Base-by-base conservation (phyloP, 805 yeast genomes). In the Zygotorulaspora danielsina region DNA sequence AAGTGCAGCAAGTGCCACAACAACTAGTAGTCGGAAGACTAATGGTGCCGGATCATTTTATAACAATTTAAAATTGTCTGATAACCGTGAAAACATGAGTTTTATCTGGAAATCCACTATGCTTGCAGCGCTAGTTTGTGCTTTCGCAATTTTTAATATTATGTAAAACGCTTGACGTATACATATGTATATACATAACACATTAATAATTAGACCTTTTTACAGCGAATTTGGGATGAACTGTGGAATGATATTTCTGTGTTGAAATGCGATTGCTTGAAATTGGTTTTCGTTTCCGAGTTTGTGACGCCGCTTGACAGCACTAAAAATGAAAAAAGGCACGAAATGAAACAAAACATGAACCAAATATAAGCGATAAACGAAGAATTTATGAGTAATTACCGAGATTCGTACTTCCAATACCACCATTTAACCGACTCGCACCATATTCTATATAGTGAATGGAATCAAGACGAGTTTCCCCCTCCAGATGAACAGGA, bases 391-490 rank as follows among this genome's bases (percentile, higher is more conserved):
- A 44, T 44, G 47, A 39, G 47, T 16, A 35, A 37, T 5, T 55
- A 51, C 32, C 46, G 61, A 27, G 64, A 59, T 32, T 57, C 64
- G 5, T 48, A 50, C 34, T 57, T 49, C 36, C 60, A 57, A 34
- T 48, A 47, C 30, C 55, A 48, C 25, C 64, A 59, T 32, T 32
- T 44, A n/a, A 32, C 38, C 9, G 47, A 49, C 12, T 44, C 56
- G 4, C 57, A 55, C 29, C 55, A 57, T 33, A 48, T 49, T 4
- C 38, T 57, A 25, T 59, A 58, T 32, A 37, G 47, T 17, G 60
- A 58, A 30, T 59, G 64, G 64, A 50, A 56, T 19, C 53, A 51
- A 28, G 60, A 54, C 24, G 44, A 39, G 30, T 50, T 59, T 29
- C 57, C 61, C 17, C 46, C 57, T 5, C 59, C 59, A 10, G 63